Evolutionary conservation across 2,329 filamentous ascomycete genomes (phyloP).

Genomic region (Ophiocordyceps camponoti-leonardi): DNA sequence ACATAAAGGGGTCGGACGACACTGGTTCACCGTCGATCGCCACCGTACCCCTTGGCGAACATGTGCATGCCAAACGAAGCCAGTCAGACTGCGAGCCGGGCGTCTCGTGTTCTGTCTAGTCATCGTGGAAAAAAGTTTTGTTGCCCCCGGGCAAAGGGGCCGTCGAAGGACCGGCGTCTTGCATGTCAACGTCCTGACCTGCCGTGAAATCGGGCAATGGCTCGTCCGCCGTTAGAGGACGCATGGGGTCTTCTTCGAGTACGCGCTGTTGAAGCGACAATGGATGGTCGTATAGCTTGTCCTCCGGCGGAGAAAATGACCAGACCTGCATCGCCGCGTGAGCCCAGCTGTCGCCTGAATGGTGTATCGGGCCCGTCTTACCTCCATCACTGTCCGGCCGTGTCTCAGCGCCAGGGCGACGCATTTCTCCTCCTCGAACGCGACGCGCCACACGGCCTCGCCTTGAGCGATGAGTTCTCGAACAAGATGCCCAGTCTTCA

Average conservation of each 20-base stretch:
- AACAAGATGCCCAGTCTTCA: slow-evolving; percentile 79
- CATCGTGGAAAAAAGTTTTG: slow-evolving; percentile 33
- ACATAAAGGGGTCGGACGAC: background rate
- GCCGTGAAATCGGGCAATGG: slow-evolving; percentile 10
- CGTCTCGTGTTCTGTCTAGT: slow-evolving; percentile 10
- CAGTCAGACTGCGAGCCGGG: background rate
- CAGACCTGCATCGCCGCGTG: slow-evolving; percentile 46
- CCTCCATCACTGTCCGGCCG: slow-evolving; percentile 92
- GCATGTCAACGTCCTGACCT: slow-evolving; percentile 35
- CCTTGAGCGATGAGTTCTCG: slow-evolving; percentile 82
- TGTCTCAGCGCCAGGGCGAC: slow-evolving; percentile 82
- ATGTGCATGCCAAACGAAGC: too few relatives aligned
- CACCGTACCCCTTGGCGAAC: background rate
- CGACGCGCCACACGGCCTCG: slow-evolving; percentile 93
- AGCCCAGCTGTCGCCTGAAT: background rate
- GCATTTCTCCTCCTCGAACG: slow-evolving; percentile 96
- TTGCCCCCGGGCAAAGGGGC: slow-evolving; percentile 30
- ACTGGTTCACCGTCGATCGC: background rate
- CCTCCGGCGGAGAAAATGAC: slow-evolving; percentile 82
- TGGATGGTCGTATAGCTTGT: slow-evolving; percentile 36
- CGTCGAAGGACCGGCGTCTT: slow-evolving; percentile 36
- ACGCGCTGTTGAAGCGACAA: slow-evolving; percentile 30
- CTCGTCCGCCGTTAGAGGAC: slow-evolving; percentile 30
- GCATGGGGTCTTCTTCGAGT: slow-evolving; percentile 25
- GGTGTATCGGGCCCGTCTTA: slow-evolving; percentile 24